A percentile compares a stretch with the other conserved stretches of the same genome.
These are phyloP conservation scores for Tetrapisispora iriomotensis DNA, from an alignment of 805 yeast genomes.

Conservation along the genomic window DNA sequence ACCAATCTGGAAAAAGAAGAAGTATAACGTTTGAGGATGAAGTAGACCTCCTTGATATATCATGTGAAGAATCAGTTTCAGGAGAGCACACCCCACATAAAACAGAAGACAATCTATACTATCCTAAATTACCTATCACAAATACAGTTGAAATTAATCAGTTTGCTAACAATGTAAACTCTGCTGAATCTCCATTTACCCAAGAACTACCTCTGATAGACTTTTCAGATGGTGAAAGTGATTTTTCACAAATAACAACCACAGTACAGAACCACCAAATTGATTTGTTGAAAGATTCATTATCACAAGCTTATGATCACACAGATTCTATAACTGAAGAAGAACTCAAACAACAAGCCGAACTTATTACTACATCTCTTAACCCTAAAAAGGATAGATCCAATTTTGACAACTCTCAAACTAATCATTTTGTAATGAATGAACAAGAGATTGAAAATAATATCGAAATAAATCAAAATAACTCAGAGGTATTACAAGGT, in stretches of 20 bases:
- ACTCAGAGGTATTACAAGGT: not conserved
- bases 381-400: no score
- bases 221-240: not conserved
- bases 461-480: not conserved
- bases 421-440: not conserved
- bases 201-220: not conserved
- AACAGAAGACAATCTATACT: not conserved
- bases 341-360: not conserved
- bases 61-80: not conserved
- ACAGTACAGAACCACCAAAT: not conserved
- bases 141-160: conserved; percentile 1
- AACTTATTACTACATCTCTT: no score
- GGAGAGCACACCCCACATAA: not conserved
- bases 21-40: conserved; percentile 2
- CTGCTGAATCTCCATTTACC: not conserved
- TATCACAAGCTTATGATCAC: not conserved
- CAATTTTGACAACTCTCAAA: not conserved
- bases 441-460: no score
- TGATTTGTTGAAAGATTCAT: not conserved
- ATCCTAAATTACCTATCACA: not conserved
- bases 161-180: not conserved
- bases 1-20: not conserved
- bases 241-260: not conserved
- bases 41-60: not conserved
- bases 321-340: not conserved